Evolutionary conservation across 192 early-diverging fungal genomes (phyloP), one percentile per base, ranked within the genome.

Genomic region (Phlyctochytrium bullatum): DNA sequence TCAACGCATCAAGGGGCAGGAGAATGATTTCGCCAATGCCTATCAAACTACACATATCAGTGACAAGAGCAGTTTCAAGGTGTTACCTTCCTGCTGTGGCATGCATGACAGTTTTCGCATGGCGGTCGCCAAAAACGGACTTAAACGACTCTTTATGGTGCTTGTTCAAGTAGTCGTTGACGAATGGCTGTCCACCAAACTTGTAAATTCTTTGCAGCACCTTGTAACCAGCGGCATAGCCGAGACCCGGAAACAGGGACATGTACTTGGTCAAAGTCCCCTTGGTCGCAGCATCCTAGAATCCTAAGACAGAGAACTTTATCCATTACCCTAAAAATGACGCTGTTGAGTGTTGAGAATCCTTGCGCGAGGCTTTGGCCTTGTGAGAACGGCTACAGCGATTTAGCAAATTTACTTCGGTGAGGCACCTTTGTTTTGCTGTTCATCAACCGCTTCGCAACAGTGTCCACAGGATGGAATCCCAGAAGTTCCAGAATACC

Each of bases 401-500:
- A 3, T 64, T 50, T 4, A 27, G 36, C 40, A 47, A 17, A 17
- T 34, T 27, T 58, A 58, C 56, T 20, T 12, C 25, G 0, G 0
- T 20, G 56, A 20, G 10, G 17, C n/a, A 93, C 88, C 79, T 89
- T 87, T 62, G 80, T 80, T 68, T 92, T 90, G 81, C 91, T 94
- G 81, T 88, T 93, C 95, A 99, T 99, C 67, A 99, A 86, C 47
- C 97, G 89, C 88, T 82, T 99, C 66, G 95, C 95, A 20, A 99
- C 89, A 1, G 95, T 99, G 80, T 99, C 95, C 52, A 99, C 93
- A 35, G 95, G 95, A 79, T 99, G 97, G 89, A 99, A 99, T 57
- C 89, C 87, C 63, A 96, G 81, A 62, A 99, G 83, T 82, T 99
- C 97, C 33, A 97, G 85, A 72, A 97, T 89, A 50, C 97, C 97